A percentile compares a stretch with the other conserved stretches of the same genome.
phyloP scores from a whole-genome alignment of 495 filamentous ascomycete genomes.

The Rhizodiscina lignyota region DNA sequence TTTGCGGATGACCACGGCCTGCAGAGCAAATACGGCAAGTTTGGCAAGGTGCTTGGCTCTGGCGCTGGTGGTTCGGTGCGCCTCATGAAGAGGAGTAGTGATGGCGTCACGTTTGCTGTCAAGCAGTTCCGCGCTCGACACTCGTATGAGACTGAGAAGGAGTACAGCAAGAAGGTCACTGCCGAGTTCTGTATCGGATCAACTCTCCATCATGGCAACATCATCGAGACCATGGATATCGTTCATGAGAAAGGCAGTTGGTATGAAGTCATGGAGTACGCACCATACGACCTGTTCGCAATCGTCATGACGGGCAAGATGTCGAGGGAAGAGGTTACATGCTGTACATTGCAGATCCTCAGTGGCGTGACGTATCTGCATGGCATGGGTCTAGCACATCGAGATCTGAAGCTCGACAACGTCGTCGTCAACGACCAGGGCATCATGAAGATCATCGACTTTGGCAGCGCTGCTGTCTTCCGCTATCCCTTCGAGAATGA shows the following conservation, averaged over 20 bases:
- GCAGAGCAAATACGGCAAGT: constrained; percentile 81
- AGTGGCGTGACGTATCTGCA: constrained; percentile 96
- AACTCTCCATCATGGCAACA: constrained; percentile 92
- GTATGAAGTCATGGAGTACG: constrained; percentile 99
- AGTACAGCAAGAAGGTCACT: constrained; percentile 98
- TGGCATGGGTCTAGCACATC: constrained; percentile 87
- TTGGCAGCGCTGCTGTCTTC: constrained; percentile 94
- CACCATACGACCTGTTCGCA: constrained; percentile 92
- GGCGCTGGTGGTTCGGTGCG: constrained; percentile 92
- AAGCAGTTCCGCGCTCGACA: constrained; percentile 93
- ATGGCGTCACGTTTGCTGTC: constrained; percentile 85
- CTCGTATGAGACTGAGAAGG: constrained; percentile 80
- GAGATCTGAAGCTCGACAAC: constrained; percentile 95
- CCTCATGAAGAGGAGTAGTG: constrained; percentile 79
- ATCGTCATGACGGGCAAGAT: constrained; percentile 99
- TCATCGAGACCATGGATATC: constrained; percentile 96
- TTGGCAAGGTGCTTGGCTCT: constrained; percentile 83
- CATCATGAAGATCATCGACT: constrained; percentile 99
- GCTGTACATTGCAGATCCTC: constrained; percentile 85
- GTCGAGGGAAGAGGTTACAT: constrained; percentile 77
- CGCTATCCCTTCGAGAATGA: constrained; percentile 94
- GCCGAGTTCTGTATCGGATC: constrained; percentile 98
- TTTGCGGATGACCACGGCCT: constrained; percentile 92
- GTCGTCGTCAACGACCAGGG: constrained; percentile 92
- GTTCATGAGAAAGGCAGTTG: constrained; percentile 87